Base-by-base conservation (phyloP, 495 filamentous ascomycete species). In the Monascus purpureus region DNA sequence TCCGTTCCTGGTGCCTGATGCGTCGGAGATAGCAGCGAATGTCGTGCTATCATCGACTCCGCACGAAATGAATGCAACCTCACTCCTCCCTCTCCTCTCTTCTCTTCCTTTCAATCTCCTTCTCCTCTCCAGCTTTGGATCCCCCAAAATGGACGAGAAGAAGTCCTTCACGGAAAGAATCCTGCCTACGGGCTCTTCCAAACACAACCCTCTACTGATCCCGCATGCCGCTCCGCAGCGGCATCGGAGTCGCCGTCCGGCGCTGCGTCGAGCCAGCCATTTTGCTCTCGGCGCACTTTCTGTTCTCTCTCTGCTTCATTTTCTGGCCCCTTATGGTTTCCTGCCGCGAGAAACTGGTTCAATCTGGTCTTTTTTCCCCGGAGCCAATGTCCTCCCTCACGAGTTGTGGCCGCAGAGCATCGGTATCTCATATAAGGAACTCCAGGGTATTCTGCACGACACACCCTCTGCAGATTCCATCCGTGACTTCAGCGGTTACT, bases 401-500 rank as follows among this genome's bases (percentile, higher is more conserved):
- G 24, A 46, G 17, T 37, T 38, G 31, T 61, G 63, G 61, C 61
- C 55, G 4, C 52, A 65, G 30, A 59, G 55, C 24, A 25, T 69
- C 47, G 67, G 72, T 40, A 31, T 79, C 22, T 61, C 57, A 22
- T 82, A 75, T 46, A 60, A 75, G 25, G 67, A 84, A 36, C 71
- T 95, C 13, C 68, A 78, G 38, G 53, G 66, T 11, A 71, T 93
- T 25, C 59, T 95, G 31, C 54, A 75, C 15, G 60, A 72, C 8
- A 86, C 79, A 1, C 87, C 87, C 0, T 72, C 72, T 18, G 67
- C 71, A 27, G 61, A 68, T 17, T 77, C 75, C 44, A 74, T 72
- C 5, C 61, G 70, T 35, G 76, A 92, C 53, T 95, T 85, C 85
- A 88, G 80, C 47, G 57, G 69, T 38, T 96, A 95, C 55, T 96